These are phyloP conservation scores for Candida morakotiae DNA, from an alignment of 805 yeast genomes.

Conservation along the genomic window DNA sequence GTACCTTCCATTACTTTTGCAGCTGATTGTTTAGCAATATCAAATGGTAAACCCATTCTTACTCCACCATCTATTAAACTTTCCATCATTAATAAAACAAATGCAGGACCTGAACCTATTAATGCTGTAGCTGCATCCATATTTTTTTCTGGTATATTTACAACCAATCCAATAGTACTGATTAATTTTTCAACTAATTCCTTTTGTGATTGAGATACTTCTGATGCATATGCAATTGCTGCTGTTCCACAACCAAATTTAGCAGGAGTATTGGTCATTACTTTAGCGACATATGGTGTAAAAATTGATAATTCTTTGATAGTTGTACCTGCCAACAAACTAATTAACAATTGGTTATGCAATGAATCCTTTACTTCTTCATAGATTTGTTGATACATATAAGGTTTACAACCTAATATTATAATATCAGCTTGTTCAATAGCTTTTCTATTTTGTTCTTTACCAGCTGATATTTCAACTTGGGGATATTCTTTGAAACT, in stretches of 20 bases:
- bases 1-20: slow-evolving; percentile 94
- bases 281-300: slow-evolving; percentile 67
- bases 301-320: slow-evolving; percentile 57
- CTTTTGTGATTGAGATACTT: slow-evolving; percentile 39
- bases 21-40: slow-evolving; percentile 79
- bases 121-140: slow-evolving; percentile 96
- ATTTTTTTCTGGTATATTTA: slow-evolving; percentile 77
- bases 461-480: slow-evolving; percentile 48
- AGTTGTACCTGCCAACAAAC: slow-evolving; percentile 91
- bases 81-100: slow-evolving; percentile 83
- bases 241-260: slow-evolving; percentile 93
- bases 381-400: slow-evolving; percentile 60
- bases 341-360: slow-evolving; percentile 57
- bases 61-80: slow-evolving; percentile 92
- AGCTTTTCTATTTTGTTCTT: slow-evolving; percentile 49
- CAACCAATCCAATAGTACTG: slow-evolving; percentile 62
- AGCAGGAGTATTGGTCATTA: slow-evolving; percentile 99
- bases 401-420: slow-evolving; percentile 88
- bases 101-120: slow-evolving; percentile 97
- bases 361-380: slow-evolving; percentile 44
- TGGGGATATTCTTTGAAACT: slow-evolving; percentile 33
- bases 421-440: slow-evolving; percentile 64
- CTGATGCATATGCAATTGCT: slow-evolving; percentile 69
- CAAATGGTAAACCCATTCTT: slow-evolving; percentile 87
- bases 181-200: slow-evolving; percentile 51